Evolutionary conservation across 352 stramenopile genomes (phyloP), one percentile per base, ranked within the genome.

Genomic region (Phytophthora tubulina): DNA sequence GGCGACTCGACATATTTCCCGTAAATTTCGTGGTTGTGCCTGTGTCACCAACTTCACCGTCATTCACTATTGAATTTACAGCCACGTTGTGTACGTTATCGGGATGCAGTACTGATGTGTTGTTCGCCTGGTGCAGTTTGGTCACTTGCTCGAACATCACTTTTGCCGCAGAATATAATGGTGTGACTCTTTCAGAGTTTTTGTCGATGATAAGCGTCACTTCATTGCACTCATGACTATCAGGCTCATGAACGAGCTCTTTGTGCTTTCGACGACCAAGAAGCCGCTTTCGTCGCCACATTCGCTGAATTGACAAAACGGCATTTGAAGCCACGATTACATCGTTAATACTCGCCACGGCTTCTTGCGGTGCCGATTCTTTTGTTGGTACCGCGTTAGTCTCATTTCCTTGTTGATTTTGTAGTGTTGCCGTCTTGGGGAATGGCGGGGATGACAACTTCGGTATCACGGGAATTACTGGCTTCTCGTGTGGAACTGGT

Each of bases 401-500:
- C n/a, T 54, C 0, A 4, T 55, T 36, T 15, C 10, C 4, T 32
- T 63, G 42, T 3, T 44, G 10, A 6, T 21, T 30, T 60, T 60
- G 9, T 10, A 13, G 6, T 17, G 55, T 27, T 7, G 31, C 4
- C 5, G 52, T 50, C 45, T 63, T 53, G 7, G 21, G 17, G 15
- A 41, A 41, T 49, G 35, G 3, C 6, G 21, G 13, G 2, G 53
- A 31, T 53, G 31, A 3, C 15, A 64, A 17, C 11, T 39, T 5
- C 10, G 58, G 58, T 38, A 76, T 65, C 45, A 41, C 31, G 17
- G 70, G 70, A 27, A 64, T 77, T 27, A 70, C 53, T 59, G 70
- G 70, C 32, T 77, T 77, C 1, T 39, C 21, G 17, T 77, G 70
- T 21, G 70, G 70, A 54, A 73, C 30, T 42, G 70, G 70, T 33